Evolutionary conservation across 306 rosid genomes (phyloP).

Genomic region (Vicia faba): DNA sequence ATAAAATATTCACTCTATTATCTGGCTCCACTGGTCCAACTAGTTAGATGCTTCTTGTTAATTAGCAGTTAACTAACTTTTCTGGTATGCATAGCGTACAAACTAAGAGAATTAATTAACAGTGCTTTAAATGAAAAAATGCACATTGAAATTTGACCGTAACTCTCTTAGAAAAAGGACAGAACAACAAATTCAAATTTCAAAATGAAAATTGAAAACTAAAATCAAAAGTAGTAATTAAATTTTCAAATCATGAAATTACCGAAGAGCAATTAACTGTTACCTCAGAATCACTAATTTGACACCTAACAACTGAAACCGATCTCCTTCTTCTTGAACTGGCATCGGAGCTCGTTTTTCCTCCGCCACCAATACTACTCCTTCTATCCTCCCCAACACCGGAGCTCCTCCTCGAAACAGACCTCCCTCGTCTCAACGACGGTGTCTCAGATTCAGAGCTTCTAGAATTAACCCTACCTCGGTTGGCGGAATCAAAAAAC

Average conservation of each 20-base stretch:
- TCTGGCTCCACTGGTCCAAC: background rate
- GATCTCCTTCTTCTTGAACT: slow-evolving; percentile 75
- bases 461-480: slow-evolving; percentile 56
- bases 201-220: background rate
- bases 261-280: background rate
- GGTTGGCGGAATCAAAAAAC: slow-evolving; percentile 72
- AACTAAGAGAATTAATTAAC: background rate
- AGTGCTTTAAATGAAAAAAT: slow-evolving; percentile 3
- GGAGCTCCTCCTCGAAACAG: slow-evolving; percentile 72
- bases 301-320: slow-evolving; percentile 80
- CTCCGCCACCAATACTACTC: slow-evolving; percentile 48
- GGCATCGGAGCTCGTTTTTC: slow-evolving; percentile 53
- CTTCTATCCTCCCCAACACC: slow-evolving; percentile 51
- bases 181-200: background rate
- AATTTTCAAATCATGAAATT: background rate
- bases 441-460: slow-evolving; percentile 47
- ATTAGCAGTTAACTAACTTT: background rate
- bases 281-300: slow-evolving; percentile 96
- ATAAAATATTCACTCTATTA: background rate
- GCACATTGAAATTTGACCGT: slow-evolving; percentile 17
- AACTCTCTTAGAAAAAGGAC: no score
- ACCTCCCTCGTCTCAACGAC: slow-evolving; percentile 86
- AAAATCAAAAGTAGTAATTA: background rate
- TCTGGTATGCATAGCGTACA: background rate
- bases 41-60: background rate